phyloP scores from a whole-genome alignment of 805 yeast genomes.

The Ogataea henricii region DNA sequence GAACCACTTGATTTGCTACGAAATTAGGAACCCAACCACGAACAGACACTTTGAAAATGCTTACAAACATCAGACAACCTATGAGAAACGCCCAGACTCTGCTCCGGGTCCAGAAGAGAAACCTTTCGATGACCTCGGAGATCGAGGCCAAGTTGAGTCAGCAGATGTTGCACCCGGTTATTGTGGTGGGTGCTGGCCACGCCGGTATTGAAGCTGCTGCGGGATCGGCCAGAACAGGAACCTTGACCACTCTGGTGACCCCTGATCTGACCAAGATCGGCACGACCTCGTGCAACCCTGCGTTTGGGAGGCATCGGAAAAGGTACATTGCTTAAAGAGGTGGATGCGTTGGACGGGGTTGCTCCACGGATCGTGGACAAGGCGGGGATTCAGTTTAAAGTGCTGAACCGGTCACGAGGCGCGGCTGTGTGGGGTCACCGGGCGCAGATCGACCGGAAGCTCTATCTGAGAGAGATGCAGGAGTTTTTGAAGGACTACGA shows the following conservation, averaged over 20 bases:
- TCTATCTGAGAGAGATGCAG: slow-evolving; percentile 83
- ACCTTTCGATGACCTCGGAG: slow-evolving; percentile 38
- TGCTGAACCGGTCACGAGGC: slow-evolving; percentile 83
- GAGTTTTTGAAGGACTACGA: slow-evolving; percentile 53
- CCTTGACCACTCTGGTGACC: slow-evolving; percentile 69
- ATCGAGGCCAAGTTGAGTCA: slow-evolving; percentile 33
- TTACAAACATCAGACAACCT: background rate
- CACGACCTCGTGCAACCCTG: slow-evolving; percentile 93
- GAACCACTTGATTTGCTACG: background rate
- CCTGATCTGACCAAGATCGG: slow-evolving; percentile 80
- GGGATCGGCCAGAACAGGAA: slow-evolving; percentile 86
- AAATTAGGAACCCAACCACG: background rate
- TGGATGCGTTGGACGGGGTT: slow-evolving; percentile 96
- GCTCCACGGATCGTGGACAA: slow-evolving; percentile 82
- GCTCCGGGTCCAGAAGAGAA: slow-evolving; percentile 12
- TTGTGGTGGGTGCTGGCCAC: slow-evolving; percentile 97
- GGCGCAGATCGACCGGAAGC: slow-evolving; percentile 88
- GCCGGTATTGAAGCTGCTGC: slow-evolving; percentile 98
- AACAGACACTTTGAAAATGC: background rate
- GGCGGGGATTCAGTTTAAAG: slow-evolving; percentile 91
- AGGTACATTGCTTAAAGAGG: slow-evolving; percentile 88
- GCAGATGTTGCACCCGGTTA: slow-evolving; percentile 56
- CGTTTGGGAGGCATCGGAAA: slow-evolving; percentile 98
- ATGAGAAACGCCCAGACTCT: background rate
- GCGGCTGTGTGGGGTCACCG: slow-evolving; percentile 99